Conservation (phyloP, 179 eudicot genomes). For the Heliamphora pulchella region DNA sequence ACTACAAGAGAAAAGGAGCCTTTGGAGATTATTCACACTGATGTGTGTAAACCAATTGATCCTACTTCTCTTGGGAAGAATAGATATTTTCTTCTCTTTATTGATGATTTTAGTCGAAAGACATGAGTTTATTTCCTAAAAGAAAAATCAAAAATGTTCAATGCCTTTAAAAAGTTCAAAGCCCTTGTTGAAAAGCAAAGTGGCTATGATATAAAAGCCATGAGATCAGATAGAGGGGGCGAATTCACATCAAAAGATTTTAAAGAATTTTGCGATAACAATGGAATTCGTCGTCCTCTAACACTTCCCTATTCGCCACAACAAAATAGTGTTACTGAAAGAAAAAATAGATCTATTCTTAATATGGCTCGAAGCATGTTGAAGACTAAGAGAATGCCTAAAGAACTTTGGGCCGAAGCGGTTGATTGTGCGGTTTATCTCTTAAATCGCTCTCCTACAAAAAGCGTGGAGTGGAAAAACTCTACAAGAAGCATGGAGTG, state of each 20-base stretch:
- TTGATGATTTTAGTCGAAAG: not conserved
- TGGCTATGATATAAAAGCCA: not conserved
- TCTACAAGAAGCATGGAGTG: not conserved
- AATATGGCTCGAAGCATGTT: not conserved
- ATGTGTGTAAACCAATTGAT: not conserved
- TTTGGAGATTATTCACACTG: not conserved
- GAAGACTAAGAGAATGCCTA: conserved; percentile 3
- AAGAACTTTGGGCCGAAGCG: not conserved
- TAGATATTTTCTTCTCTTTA: not conserved
- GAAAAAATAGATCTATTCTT: not conserved
- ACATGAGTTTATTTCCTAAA: not conserved
- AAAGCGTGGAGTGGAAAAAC: not conserved
- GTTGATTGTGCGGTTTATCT: conserved; percentile 7
- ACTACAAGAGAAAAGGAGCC: not conserved
- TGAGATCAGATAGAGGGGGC: not conserved
- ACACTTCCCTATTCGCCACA: not conserved
- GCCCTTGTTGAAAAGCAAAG: conserved; percentile 7
- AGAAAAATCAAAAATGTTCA: not conserved
- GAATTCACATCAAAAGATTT: conserved; percentile 3
- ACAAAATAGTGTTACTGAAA: not conserved
- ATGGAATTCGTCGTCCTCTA: not conserved
- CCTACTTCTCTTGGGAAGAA: not conserved
- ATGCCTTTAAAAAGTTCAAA: not conserved
- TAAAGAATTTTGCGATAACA: not conserved
- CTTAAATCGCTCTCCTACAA: not conserved